These are phyloP conservation scores for Diaporthe sp. DNA, from an alignment of 2,329 filamentous ascomycete species.

Conservation along the genomic window DNA sequence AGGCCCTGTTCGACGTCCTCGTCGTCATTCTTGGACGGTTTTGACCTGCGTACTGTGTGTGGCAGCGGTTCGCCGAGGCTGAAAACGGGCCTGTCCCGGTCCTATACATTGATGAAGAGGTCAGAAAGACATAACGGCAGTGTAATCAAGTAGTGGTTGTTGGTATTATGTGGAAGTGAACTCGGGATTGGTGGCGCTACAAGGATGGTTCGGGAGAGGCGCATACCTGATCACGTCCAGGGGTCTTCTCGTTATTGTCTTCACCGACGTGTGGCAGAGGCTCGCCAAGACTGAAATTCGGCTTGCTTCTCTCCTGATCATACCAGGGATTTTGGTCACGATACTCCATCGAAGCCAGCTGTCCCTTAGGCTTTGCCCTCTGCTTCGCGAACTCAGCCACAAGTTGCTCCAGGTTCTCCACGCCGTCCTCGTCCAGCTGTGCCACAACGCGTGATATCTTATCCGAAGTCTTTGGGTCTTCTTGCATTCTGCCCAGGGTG, in stretches of 20 bases:
- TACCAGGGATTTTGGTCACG: slow-evolving; percentile 45
- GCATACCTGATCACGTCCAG: background rate
- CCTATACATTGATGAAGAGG: background rate
- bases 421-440: slow-evolving; percentile 33
- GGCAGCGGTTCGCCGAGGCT: slow-evolving; percentile 45
- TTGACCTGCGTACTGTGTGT: slow-evolving; percentile 37
- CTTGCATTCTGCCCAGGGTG: slow-evolving; percentile 16
- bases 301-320: slow-evolving; percentile 40
- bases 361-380: slow-evolving; percentile 24
- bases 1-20: slow-evolving; percentile 35
- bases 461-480: slow-evolving; percentile 22
- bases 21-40: slow-evolving; percentile 17
- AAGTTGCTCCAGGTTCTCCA: slow-evolving; percentile 27
- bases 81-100: slow-evolving; percentile 42
- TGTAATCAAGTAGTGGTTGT: no score
- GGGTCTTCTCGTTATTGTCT: background rate
- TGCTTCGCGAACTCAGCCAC: slow-evolving; percentile 26
- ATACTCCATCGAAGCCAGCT: slow-evolving; percentile 37
- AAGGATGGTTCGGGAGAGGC: no score
- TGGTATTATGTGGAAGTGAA: background rate
- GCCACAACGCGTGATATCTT: slow-evolving; percentile 28
- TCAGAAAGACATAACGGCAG: background rate
- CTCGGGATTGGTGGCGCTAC: background rate
- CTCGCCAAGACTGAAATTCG: slow-evolving; percentile 45
- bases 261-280: slow-evolving; percentile 41